Percentiles rank a stretch among this genome's conserved stretches.
These are phyloP conservation scores for Morella rubra DNA, from an alignment of 306 rosid genomes.

Conservation along the genomic window DNA sequence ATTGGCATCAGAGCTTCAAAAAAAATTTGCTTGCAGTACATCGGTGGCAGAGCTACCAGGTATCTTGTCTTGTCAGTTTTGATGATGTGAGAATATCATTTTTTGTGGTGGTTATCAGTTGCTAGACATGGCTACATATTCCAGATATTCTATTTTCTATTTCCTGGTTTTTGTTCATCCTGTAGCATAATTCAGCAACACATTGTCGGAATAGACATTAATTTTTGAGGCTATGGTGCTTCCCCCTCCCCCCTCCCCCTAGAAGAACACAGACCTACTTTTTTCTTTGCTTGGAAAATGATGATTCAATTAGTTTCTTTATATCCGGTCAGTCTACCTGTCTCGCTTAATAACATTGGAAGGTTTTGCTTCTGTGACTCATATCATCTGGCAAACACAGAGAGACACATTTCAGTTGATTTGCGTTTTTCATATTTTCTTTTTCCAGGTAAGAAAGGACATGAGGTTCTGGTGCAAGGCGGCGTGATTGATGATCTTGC, in stretches of 20 bases:
- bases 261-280: not conserved
- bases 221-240: not conserved
- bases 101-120: constrained; percentile 8
- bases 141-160: not conserved
- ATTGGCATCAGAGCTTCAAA: constrained; percentile 90
- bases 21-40: constrained; percentile 96
- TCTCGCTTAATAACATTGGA: not conserved
- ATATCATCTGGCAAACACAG: constrained; percentile 7
- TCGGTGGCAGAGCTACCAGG: constrained; percentile 86
- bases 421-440: constrained; percentile 1
- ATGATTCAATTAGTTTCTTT: not conserved
- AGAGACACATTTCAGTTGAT: not conserved
- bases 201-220: not conserved
- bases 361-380: not conserved
- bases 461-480: constrained; percentile 88
- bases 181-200: not conserved
- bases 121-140: not conserved
- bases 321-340: not conserved
- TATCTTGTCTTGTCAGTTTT: constrained; percentile 27
- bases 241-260: not conserved
- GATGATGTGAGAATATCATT: constrained; percentile 5
- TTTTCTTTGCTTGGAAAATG: not conserved
- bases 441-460: constrained; percentile 82
- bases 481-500: constrained; percentile 87
- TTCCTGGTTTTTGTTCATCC: not conserved